Conservation (phyloP, 371 early-diverging fungal genomes). For the Nematocida homosporus region DNA sequence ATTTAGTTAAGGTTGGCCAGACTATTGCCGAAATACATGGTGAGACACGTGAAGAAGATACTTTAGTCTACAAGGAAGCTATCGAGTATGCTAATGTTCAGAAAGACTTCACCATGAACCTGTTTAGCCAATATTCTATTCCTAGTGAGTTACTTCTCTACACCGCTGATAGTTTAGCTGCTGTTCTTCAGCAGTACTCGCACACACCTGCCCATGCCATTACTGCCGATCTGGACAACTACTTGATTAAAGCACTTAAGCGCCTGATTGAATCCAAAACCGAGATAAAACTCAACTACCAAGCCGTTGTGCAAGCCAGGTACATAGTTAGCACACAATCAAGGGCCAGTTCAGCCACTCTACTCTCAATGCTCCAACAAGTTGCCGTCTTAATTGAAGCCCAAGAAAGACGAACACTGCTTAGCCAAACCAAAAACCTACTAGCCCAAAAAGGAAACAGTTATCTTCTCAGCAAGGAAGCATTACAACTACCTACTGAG, state of each 20-base stretch:
- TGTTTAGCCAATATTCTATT: conserved; percentile 18
- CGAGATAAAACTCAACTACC: too few species aligned
- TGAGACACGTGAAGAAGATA: not conserved
- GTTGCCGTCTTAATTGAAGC: too few species aligned
- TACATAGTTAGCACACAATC: too few species aligned
- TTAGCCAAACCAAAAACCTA: too few species aligned
- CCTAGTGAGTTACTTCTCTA: conserved; percentile 9
- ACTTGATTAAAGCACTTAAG: not conserved
- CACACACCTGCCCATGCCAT: not conserved
- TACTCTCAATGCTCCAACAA: too few species aligned
- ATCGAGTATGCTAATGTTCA: conserved; percentile 22
- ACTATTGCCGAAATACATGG: conserved; percentile 17
- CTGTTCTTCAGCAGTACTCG: conserved; percentile 6
- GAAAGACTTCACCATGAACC: conserved; percentile 9
- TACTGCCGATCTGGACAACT: not conserved
- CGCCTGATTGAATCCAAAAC: not conserved
- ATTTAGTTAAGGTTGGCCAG: conserved; percentile 27
- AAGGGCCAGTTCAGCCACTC: too few species aligned
- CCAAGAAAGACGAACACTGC: too few species aligned
- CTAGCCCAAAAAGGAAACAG: too few species aligned
- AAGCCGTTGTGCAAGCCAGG: too few species aligned
- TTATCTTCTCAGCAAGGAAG: too few species aligned
- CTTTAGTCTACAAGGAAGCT: conserved; percentile 13
- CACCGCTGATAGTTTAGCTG: not conserved
- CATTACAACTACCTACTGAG: too few species aligned